Evolutionary conservation across 257 asterid species (phyloP).

Genomic region (Solanum ossicruentum): DNA sequence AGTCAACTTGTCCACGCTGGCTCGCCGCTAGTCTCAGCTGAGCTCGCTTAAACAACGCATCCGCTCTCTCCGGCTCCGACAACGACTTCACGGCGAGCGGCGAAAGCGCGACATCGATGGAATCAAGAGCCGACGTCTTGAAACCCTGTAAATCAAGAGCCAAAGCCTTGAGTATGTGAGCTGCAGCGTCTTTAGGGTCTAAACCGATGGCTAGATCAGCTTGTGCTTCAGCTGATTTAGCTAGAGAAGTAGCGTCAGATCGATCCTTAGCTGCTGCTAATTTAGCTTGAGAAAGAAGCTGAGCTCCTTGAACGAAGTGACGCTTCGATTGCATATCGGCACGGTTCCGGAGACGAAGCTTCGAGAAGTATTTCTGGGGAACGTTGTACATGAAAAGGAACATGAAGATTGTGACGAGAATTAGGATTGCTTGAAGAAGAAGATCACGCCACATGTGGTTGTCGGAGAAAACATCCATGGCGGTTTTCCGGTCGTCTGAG

Average conservation of each 20-base stretch:
- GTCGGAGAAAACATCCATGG: neutral
- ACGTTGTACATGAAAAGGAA: constrained; percentile 30
- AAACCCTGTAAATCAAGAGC: constrained; percentile 57
- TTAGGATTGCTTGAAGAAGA: constrained; percentile 30
- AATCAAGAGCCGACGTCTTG: constrained; percentile 46
- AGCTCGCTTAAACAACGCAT: constrained; percentile 59
- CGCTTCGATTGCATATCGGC: constrained; percentile 47
- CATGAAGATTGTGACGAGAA: constrained; percentile 12
- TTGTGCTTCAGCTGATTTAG: constrained; percentile 33
- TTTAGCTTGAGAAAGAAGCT: constrained; percentile 45
- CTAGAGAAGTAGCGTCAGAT: constrained; percentile 10
- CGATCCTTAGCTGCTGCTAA: constrained; percentile 10
- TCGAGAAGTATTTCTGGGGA: constrained; percentile 45
- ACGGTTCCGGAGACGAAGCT: constrained; percentile 29
- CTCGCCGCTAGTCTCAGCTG: constrained; percentile 31
- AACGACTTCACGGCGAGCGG: constrained; percentile 36
- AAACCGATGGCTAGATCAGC: constrained; percentile 52
- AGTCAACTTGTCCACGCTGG: constrained; percentile 21
- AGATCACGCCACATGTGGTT: constrained; percentile 42
- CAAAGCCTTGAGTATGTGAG: constrained; percentile 56
- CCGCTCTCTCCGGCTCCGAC: constrained; percentile 40
- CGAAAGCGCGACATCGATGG: constrained; percentile 57
- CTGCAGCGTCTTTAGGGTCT: constrained; percentile 54
- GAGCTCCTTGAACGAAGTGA: constrained; percentile 65
- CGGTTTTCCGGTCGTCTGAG: neutral